These are phyloP conservation scores for Hyphopichia homilentoma DNA, from an alignment of 805 yeast species.

Conservation along the genomic window DNA sequence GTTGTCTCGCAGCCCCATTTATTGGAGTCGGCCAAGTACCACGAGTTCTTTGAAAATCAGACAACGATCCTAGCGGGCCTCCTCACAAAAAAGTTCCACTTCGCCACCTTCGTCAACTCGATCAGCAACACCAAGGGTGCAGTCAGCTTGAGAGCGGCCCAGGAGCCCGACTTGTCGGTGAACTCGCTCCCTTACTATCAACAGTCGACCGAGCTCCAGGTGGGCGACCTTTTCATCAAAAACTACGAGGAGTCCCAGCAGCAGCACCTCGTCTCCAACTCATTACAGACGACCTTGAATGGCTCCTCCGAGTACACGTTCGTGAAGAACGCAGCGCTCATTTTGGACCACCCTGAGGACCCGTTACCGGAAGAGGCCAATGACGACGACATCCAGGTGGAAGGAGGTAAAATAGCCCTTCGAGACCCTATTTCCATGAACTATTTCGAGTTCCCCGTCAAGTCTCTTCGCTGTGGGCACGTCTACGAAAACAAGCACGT, in stretches of 20 bases:
- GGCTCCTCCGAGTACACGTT: constrained; percentile 15
- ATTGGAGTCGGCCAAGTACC: not conserved
- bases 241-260: constrained; percentile 6
- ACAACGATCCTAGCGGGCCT: constrained; percentile 6
- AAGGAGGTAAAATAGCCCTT: constrained; percentile 68
- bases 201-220: constrained; percentile 8
- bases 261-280: constrained; percentile 2
- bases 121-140: constrained; percentile 14
- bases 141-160: constrained; percentile 15
- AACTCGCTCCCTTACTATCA: constrained; percentile 18
- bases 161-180: constrained; percentile 17
- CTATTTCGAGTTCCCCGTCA: constrained; percentile 51
- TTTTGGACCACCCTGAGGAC: constrained; percentile 56
- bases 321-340: constrained; percentile 42
- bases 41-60: too few relatives aligned
- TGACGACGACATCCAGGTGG: constrained; percentile 60
- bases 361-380: constrained; percentile 53
- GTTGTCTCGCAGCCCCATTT: constrained; percentile 5
- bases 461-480: constrained; percentile 57
- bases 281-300: constrained; percentile 6
- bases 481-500: constrained; percentile 54
- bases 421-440: constrained; percentile 63
- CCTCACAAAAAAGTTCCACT: constrained; percentile 8
- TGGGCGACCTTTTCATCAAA: constrained; percentile 13
- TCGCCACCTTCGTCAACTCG: constrained; percentile 7